Evolutionary conservation across 495 filamentous ascomycete species (phyloP).

Genomic region (Aspergillus affinis): DNA sequence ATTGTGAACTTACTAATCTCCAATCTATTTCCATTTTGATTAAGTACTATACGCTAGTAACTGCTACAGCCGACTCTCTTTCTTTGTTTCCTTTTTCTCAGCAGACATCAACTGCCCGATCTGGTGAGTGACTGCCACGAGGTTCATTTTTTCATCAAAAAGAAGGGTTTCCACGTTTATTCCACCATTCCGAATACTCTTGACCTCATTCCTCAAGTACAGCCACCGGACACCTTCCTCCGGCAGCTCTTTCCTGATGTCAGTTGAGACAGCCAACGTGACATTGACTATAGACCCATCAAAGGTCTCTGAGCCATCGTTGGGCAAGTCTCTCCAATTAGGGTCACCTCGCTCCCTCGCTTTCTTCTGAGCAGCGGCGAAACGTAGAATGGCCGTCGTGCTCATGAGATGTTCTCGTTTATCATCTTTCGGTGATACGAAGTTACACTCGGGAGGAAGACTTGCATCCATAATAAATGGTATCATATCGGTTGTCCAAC

Average conservation of each 20-base stretch:
- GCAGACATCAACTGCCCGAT: background rate
- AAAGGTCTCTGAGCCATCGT: background rate
- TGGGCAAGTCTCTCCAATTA: background rate
- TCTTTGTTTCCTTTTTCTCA: background rate
- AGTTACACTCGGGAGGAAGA: background rate
- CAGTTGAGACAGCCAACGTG: background rate
- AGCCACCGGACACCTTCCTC: constrained; percentile 2
- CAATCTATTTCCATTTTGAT: background rate
- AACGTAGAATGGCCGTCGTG: background rate
- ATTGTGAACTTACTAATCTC: too few species aligned
- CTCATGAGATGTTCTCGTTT: background rate
- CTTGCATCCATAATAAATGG: background rate
- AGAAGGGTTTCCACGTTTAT: background rate
- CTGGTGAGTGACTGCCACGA: background rate
- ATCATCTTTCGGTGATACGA: background rate
- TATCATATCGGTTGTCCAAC: constrained; percentile 4
- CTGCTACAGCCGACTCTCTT: background rate
- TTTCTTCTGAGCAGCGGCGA: background rate
- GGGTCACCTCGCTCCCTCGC: background rate
- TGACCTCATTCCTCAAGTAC: background rate
- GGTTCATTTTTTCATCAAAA: background rate
- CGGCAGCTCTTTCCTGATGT: background rate
- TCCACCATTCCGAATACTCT: background rate
- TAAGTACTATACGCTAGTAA: background rate
- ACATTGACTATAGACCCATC: background rate